phyloP scores from a whole-genome alignment of 164 flowering plant genomes.

The Vitis rotundifolia region DNA sequence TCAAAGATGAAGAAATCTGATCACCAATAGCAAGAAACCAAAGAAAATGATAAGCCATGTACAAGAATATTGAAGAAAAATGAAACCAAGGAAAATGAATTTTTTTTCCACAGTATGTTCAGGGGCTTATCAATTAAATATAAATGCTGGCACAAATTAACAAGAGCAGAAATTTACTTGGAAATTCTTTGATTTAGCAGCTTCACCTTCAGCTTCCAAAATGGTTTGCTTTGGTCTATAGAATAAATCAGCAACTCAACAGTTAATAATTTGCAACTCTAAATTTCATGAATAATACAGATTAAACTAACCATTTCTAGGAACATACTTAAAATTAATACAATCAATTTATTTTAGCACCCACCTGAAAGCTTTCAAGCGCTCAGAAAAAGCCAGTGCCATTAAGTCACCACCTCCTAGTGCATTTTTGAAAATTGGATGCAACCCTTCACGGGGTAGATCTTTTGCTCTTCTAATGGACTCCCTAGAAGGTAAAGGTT shows the following conservation, averaged over 20 bases:
- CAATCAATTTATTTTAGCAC: slow-evolving; percentile 2
- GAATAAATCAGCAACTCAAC: slow-evolving; percentile 17
- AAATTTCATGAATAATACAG: not conserved
- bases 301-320: not conserved
- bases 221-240: slow-evolving; percentile 90
- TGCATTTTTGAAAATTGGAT: slow-evolving; percentile 70
- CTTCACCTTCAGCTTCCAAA: slow-evolving; percentile 93
- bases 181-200: slow-evolving; percentile 65
- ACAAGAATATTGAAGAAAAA: not conserved
- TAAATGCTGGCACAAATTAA: not conserved
- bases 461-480: slow-evolving; percentile 78
- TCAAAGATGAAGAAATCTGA: not conserved
- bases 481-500: slow-evolving; percentile 77
- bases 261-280: not conserved
- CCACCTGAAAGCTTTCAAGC: slow-evolving; percentile 80
- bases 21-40: no score
- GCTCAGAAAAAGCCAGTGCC: slow-evolving; percentile 88
- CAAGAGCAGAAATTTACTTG: slow-evolving; percentile 41
- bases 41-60: not conserved
- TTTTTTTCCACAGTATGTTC: not conserved
- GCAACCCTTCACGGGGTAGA: slow-evolving; percentile 80
- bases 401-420: slow-evolving; percentile 66
- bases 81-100: not conserved
- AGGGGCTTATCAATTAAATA: not conserved
- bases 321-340: not conserved